Evolutionary conservation across 2,329 filamentous ascomycete species (phyloP), one percentile per base, ranked within the genome.

Genomic region (Exserohilum rostratum): DNA sequence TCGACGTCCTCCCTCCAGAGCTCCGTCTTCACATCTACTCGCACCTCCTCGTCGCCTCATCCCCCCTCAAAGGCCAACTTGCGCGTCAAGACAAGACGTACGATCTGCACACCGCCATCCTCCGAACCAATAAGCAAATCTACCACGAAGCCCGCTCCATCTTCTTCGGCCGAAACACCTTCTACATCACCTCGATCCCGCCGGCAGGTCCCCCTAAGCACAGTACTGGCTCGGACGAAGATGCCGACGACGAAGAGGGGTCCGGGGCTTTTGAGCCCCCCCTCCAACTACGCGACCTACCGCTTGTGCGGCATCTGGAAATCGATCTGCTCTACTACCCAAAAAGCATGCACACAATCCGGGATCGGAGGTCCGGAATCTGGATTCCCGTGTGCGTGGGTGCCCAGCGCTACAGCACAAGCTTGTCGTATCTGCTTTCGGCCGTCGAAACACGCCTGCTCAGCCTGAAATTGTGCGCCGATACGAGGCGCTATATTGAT

Each of bases 121-220:
- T 79, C 2, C 65, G 73, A 13, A 66, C 65, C 18, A 77, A 70
- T 61, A 73, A 70, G 44, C 71, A 74, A 29, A 70, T 79, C 53
- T 66, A 78, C 64, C 67, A 71, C 27, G 78, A 80, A 66, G 76
- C 77, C 1, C 69, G 71, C 22, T 65, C 65, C 22, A 66, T 77
- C 20, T 76, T 80, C 52, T 78, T 77, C 57, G 68, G 68, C 51
- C 75, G 74, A 52, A 79, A 79, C 57, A 69, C 64, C 9, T 77
- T 80, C 58, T 57, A 59, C 35, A 52, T 73, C 40, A 66, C 61
- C 20, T 65, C 62, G 4, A 25, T 60, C 7, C 56, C 58, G 3
- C 13, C 46, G 5, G 38, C 38, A 11, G 45, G 20, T 4, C 38
- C 20, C n/a, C n/a, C n/a, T n/a, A n/a, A n/a, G n/a, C n/a, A n/a